Conservation (phyloP, 352 stramenopile species). For the Phytopythium sindhum region DNA sequence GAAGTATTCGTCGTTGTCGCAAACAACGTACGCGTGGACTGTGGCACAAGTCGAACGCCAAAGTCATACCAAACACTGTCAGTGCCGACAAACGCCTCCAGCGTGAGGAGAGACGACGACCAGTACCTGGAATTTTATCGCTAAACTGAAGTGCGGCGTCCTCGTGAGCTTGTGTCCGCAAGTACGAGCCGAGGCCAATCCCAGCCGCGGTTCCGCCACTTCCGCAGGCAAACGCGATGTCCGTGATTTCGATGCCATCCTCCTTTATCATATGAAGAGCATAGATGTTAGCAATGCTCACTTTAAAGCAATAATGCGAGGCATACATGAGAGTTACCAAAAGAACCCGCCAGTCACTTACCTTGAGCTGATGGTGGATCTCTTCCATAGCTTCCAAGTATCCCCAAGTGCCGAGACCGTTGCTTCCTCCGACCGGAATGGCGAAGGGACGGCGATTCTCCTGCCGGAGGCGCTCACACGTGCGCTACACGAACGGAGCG, state of each 20-base stretch:
- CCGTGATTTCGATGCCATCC: conserved; percentile 51
- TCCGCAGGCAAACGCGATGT: conserved; percentile 84
- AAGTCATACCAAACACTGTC: background rate
- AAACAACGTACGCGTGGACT: conserved; percentile 84
- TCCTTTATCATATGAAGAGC: conserved; percentile 17
- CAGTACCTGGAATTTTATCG: conserved; percentile 27
- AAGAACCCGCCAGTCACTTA: conserved; percentile 6
- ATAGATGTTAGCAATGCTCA: background rate
- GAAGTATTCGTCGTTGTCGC: conserved; percentile 84
- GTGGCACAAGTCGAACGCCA: background rate
- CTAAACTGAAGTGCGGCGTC: conserved; percentile 40
- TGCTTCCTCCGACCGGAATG: conserved; percentile 89
- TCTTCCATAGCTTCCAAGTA: conserved; percentile 93
- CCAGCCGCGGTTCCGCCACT: conserved; percentile 79
- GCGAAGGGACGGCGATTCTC: conserved; percentile 69
- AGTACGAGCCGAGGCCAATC: conserved; percentile 66
- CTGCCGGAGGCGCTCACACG: conserved; percentile 52
- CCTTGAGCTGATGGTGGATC: conserved; percentile 72
- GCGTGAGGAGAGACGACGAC: background rate
- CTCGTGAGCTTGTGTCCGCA: conserved; percentile 42
- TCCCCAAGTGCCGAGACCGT: conserved; percentile 91
- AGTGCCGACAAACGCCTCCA: background rate
- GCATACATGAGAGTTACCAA: too few relatives aligned
- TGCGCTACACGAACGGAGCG: conserved; percentile 22
- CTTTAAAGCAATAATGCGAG: background rate